These are phyloP conservation scores for Verticillium tricorpus DNA, from an alignment of 2,329 filamentous ascomycete genomes.

Conservation along the genomic window DNA sequence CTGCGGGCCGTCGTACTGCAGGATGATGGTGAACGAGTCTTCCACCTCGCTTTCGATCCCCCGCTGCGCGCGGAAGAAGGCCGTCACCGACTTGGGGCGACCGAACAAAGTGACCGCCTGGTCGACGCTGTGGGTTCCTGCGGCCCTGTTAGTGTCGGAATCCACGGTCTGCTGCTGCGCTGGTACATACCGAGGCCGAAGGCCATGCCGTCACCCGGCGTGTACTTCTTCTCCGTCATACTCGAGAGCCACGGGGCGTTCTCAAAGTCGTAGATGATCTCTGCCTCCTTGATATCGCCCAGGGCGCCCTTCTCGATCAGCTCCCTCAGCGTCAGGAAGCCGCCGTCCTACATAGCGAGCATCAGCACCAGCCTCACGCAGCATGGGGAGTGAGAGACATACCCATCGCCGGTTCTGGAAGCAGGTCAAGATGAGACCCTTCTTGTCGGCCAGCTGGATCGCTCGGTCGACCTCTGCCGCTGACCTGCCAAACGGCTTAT, in stretches of 20 bases:
- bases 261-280: conserved; percentile 60
- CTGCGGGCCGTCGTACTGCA: conserved; percentile 46
- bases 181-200: conserved; percentile 33
- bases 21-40: conserved; percentile 50
- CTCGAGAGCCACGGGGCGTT: conserved; percentile 30
- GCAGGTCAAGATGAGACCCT: conserved; percentile 43
- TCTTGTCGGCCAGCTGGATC: conserved; percentile 39
- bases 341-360: conserved; percentile 38
- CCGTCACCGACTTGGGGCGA: conserved; percentile 51
- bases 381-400: background rate
- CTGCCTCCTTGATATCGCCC: conserved; percentile 59
- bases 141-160: background rate
- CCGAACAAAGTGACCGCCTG: conserved; percentile 56
- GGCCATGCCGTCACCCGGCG: conserved; percentile 33
- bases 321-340: conserved; percentile 57
- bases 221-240: conserved; percentile 26
- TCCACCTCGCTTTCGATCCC: conserved; percentile 33
- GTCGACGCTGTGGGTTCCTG: conserved; percentile 57
- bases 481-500: conserved; percentile 63
- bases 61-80: conserved; percentile 51
- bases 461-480: conserved; percentile 52
- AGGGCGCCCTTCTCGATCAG: conserved; percentile 48
- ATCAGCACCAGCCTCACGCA: background rate
- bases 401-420: conserved; percentile 36
- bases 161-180: background rate